These are phyloP conservation scores for Xenosphaeropsis pyriputrescens DNA, from an alignment of 2,329 filamentous ascomycete species.

Conservation along the genomic window DNA sequence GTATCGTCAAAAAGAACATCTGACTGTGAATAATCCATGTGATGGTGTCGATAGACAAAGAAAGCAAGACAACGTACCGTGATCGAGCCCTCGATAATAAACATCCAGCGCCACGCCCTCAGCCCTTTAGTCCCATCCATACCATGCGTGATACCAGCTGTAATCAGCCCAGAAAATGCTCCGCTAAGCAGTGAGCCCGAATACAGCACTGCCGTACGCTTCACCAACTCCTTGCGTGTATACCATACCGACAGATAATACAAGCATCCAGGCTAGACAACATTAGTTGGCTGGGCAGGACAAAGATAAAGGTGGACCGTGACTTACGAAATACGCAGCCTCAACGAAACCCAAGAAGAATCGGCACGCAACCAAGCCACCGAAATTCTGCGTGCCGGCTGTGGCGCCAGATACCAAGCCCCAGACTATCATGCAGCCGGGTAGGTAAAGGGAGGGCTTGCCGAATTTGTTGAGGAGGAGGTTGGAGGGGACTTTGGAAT, in stretches of 20 bases:
- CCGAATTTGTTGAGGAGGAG: conserved; percentile 40
- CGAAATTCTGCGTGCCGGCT: conserved; percentile 9
- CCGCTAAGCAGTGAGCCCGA: conserved; percentile 44
- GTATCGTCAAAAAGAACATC: too few species aligned
- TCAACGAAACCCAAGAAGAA: conserved; percentile 49
- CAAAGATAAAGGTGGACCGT: background rate
- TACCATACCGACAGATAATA: conserved; percentile 54
- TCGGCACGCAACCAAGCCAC: conserved; percentile 21
- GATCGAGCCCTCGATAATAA: conserved; percentile 35
- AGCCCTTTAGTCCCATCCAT: conserved; percentile 40
- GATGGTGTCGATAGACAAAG: background rate
- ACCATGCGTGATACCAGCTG: conserved; percentile 40
- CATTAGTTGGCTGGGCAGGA: background rate
- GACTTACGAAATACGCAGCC: conserved; percentile 33
- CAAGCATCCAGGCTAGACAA: conserved; percentile 39
- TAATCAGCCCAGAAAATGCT: conserved; percentile 43
- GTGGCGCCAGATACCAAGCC: conserved; percentile 43
- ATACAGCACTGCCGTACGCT: conserved; percentile 40
- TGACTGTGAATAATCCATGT: too few species aligned
- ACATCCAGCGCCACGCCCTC: conserved; percentile 43
- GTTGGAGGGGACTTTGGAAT: conserved; percentile 34
- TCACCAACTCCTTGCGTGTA: conserved; percentile 40
- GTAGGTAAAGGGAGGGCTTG: conserved; percentile 33
- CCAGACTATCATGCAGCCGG: conserved; percentile 40
- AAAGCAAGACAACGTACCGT: conserved; percentile 18